Evolutionary conservation across 2,329 filamentous ascomycete species (phyloP).

Genomic region (Rhinocladiella similis): DNA sequence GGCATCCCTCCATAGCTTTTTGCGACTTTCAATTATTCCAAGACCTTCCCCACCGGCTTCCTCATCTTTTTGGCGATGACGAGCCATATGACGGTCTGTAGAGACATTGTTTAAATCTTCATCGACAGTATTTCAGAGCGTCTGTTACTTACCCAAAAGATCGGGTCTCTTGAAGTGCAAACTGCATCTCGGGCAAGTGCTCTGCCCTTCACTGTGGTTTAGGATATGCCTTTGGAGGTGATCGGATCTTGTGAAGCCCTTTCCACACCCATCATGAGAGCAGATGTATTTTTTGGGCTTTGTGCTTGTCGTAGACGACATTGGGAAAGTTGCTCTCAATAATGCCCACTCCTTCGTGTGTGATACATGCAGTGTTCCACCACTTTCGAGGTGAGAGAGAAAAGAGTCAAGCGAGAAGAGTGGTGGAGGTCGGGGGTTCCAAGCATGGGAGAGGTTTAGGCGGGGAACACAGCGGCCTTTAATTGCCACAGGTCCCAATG

Average conservation of each 20-base stretch:
- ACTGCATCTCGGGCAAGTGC: slow-evolving; percentile 59
- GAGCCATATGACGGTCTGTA: slow-evolving; percentile 58
- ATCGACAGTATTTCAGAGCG: background rate
- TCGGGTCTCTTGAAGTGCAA: slow-evolving; percentile 64
- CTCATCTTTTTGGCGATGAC: slow-evolving; percentile 53
- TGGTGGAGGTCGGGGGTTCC: background rate
- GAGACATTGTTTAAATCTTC: slow-evolving; percentile 23
- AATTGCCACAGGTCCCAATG: background rate
- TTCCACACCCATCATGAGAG: slow-evolving; percentile 43
- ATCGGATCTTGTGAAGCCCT: slow-evolving; percentile 58
- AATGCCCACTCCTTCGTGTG: background rate
- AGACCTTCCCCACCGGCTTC: slow-evolving; percentile 51
- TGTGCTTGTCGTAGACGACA: background rate
- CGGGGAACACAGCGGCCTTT: background rate
- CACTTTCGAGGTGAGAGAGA: background rate
- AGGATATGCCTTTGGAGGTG: slow-evolving; percentile 56
- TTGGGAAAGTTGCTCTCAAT: background rate
- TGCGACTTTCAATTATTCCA: slow-evolving; percentile 51
- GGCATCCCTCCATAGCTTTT: slow-evolving; percentile 49
- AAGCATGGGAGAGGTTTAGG: background rate
- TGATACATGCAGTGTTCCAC: background rate
- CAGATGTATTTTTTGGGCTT: slow-evolving; percentile 16
- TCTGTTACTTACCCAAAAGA: slow-evolving; percentile 50
- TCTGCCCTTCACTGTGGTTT: slow-evolving; percentile 56
- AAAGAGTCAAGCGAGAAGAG: background rate